Base-by-base conservation (phyloP, 2,329 filamentous ascomycete species). In the Trichoderma aggressivum region DNA sequence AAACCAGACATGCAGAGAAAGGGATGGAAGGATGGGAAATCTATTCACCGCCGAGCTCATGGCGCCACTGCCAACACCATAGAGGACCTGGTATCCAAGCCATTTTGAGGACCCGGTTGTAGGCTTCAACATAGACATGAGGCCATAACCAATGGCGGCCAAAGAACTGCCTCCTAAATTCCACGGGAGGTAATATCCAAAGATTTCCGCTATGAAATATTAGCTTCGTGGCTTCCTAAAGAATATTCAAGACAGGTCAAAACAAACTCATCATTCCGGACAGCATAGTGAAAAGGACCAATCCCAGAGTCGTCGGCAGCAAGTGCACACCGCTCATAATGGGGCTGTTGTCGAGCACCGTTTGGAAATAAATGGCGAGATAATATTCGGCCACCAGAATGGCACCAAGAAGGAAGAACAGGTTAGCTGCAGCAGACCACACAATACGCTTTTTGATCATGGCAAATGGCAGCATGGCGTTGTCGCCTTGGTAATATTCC, bases 291-390 rank as follows among this genome's bases (percentile, higher is more conserved):
- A 74, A 74, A 61, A 78, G 50, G 24, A 80, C 76, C 21, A 78
- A 74, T 34, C 77, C 74, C 10, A 80, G 72, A 6, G 78, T 74
- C 43, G 78, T 71, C 5, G 79, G 76, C 11, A 81, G 72, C 16
- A 76, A 72, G 14, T 75, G 74, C 30, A 79, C 76, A 34, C 79
- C 78, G 0, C 76, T 76, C 10, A 59, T 78, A 55, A 6, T 79
- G 68, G 30, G 79, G 76, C 1, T 75, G 72, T 28, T 72, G 64
- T 18, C 78, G 82, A 82, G 77, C 50, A 85, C 82, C 14, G 82
- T 82, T 72, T 86, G 85, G 76, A 86, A 87, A 82, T 84, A 87
- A 68, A 86, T 80, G 11, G 85, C 84, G 6, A 87, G 77, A 74
- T 81, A 86, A 76, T 84, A 85, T 5, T 82, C 26, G 14, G 32